These are phyloP conservation scores for Pestalotiopsis sp. DNA, from an alignment of 2,329 filamentous ascomycete species.

Conservation along the genomic window DNA sequence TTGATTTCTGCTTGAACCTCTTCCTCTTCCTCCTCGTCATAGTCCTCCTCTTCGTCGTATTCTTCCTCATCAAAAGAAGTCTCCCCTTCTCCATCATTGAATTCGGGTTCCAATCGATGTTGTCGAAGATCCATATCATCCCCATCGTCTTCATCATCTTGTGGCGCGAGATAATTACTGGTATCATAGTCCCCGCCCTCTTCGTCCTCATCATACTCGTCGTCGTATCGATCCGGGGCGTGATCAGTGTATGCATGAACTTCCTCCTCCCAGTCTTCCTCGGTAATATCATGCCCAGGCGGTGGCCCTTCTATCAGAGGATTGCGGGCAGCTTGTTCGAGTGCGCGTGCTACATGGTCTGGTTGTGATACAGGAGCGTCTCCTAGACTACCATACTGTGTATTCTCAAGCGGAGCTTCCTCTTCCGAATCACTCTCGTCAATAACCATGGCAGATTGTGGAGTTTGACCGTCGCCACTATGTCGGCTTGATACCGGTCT, in stretches of 20 bases:
- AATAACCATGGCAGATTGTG: conserved; percentile 31
- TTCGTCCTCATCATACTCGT: conserved; percentile 32
- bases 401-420: conserved; percentile 13
- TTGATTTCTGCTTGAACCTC: conserved; percentile 8
- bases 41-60: conserved; percentile 19
- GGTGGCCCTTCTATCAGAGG: conserved; percentile 19
- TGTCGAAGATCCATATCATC: conserved; percentile 30
- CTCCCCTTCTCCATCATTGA: conserved; percentile 24
- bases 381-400: neutral
- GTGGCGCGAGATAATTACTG: conserved; percentile 29
- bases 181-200: conserved; percentile 35
- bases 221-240: conserved; percentile 29
- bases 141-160: conserved; percentile 35
- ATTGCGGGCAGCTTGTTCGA: conserved; percentile 16
- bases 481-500: conserved; percentile 18
- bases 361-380: neutral
- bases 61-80: conserved; percentile 22
- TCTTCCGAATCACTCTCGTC: conserved; percentile 31
- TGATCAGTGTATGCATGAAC: conserved; percentile 29
- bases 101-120: conserved; percentile 29
- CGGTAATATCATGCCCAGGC: conserved; percentile 14
- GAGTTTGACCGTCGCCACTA: conserved; percentile 24
- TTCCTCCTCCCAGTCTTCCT: conserved; percentile 26
- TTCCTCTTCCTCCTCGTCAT: conserved; percentile 18
- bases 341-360: neutral